A percentile compares a stretch with the other conserved stretches of the same genome.
phyloP scores from a whole-genome alignment of 2,329 filamentous ascomycete species.

The Monilinia fructigena region DNA sequence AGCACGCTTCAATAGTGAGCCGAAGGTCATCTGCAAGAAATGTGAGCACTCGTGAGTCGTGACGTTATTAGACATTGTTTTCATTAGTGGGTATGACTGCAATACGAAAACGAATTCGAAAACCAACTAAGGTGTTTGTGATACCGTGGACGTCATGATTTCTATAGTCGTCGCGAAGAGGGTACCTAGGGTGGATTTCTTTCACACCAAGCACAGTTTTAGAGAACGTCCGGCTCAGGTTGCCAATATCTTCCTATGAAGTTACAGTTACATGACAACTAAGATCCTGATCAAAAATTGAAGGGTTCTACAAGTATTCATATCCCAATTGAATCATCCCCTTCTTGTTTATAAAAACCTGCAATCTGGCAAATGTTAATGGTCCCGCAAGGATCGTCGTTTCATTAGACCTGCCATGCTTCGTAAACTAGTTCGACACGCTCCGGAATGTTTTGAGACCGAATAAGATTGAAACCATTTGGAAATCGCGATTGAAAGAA shows the following conservation, averaged over 20 bases:
- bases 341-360: not conserved
- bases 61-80: not conserved
- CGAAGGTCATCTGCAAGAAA: not conserved
- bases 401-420: not conserved
- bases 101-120: constrained; percentile 21
- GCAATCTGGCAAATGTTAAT: not conserved
- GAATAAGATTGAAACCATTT: not conserved
- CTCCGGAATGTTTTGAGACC: not conserved
- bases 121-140: not conserved
- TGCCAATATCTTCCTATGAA: not conserved
- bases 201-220: not conserved
- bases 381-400: not conserved
- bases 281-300: not conserved
- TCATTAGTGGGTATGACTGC: not conserved
- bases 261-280: not conserved
- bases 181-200: not conserved
- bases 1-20: constrained; percentile 4
- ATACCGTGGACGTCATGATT: not conserved
- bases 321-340: not conserved
- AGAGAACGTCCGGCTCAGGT: constrained; percentile 10
- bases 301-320: not conserved
- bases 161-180: not conserved
- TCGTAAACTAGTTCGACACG: constrained; percentile 1
- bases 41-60: not conserved
- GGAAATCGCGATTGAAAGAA: not conserved